Conservation (phyloP, 176 grass and related monocot species). For the Juncus effusus region DNA sequence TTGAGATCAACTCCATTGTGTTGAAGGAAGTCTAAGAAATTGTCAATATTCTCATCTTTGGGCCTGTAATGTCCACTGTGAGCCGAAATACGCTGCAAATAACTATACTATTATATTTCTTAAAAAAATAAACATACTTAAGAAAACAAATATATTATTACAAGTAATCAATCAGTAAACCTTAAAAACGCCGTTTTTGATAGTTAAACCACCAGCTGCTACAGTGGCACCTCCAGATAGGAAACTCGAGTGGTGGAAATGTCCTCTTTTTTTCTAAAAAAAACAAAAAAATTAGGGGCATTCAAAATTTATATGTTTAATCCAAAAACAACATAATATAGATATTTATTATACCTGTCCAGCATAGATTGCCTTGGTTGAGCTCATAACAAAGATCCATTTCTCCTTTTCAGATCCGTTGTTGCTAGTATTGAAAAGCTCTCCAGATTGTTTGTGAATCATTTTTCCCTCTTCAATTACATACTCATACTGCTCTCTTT, state of each 20-base stretch:
- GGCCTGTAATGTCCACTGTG: conserved; percentile 73
- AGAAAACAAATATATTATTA: neutral
- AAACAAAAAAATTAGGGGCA: neutral
- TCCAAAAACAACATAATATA: no score
- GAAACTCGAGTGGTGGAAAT: conserved; percentile 84
- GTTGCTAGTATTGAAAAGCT: conserved; percentile 18
- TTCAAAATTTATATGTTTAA: no score
- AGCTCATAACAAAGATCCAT: conserved; percentile 44
- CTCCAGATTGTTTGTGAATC: conserved; percentile 2
- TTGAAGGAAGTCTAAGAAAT: conserved; percentile 64
- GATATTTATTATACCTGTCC: conserved; percentile 22
- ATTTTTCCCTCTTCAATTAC: conserved; percentile 35
- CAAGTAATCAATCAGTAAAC: conserved; percentile 22
- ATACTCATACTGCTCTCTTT: conserved; percentile 35
- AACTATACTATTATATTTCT: neutral
- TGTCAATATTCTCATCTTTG: conserved; percentile 56
- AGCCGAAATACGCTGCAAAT: conserved; percentile 53
- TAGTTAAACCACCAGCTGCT: conserved; percentile 57
- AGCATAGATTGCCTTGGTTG: conserved; percentile 33
- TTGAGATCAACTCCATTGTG: conserved; percentile 47
- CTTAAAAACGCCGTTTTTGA: conserved; percentile 58
- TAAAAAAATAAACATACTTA: neutral
- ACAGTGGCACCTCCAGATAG: conserved; percentile 72
- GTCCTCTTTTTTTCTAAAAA: conserved; percentile 57
- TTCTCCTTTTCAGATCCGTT: conserved; percentile 32